Conservation (phyloP, 805 yeast species). For the Jamesozyma piceae region DNA sequence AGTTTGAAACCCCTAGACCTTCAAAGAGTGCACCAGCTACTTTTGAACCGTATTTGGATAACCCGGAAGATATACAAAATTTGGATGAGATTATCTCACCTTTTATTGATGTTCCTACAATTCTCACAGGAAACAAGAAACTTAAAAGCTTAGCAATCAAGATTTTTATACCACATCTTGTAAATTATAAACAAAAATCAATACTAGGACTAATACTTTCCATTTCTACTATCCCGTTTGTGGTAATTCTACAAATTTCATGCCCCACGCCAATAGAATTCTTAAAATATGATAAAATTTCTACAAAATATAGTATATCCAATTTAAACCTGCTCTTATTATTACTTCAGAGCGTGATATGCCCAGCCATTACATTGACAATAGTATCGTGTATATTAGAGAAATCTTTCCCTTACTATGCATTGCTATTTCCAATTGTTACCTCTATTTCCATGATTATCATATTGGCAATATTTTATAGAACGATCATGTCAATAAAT, state of each 20-base stretch:
- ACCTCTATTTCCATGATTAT: constrained; percentile 3
- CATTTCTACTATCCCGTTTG: constrained; percentile 29
- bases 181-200: constrained; percentile 21
- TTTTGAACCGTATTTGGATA: constrained; percentile 21
- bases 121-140: constrained; percentile 2
- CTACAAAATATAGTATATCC: constrained; percentile 15
- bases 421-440: constrained; percentile 10
- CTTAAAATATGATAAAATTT: constrained; percentile 17
- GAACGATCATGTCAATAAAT: constrained; percentile 6
- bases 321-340: constrained; percentile 17
- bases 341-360: constrained; percentile 24
- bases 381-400: constrained; percentile 16
- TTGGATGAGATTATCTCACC: neutral
- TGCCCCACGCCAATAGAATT: constrained; percentile 29
- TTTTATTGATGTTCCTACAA: neutral
- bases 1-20: neutral
- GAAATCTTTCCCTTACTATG: constrained; percentile 4
- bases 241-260: constrained; percentile 28
- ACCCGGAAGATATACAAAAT: constrained; percentile 6
- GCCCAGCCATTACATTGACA: constrained; percentile 24
- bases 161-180: constrained; percentile 29
- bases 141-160: constrained; percentile 6
- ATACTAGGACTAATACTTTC: constrained; percentile 23
- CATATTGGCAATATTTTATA: neutral
- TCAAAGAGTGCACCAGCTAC: constrained; percentile 18